Evolutionary conservation across 805 yeast genomes (phyloP).

Genomic region (Kregervanrija pseudodelftensis): DNA sequence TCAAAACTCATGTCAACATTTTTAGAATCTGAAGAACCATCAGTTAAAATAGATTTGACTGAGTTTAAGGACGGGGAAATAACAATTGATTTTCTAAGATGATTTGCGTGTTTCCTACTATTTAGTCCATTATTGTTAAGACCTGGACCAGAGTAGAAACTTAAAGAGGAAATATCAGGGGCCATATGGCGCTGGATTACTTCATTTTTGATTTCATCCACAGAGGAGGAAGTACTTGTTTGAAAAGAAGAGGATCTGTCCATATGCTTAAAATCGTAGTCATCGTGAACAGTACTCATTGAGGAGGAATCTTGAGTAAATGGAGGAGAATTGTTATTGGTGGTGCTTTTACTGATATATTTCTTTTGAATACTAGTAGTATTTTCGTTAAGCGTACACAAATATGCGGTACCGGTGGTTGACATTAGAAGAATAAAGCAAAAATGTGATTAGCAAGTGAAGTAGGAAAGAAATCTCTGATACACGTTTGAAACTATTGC

Average conservation of each 20-base stretch:
- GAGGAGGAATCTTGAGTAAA: conserved; percentile 19
- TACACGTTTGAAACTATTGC: no score
- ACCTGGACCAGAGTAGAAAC: conserved; percentile 26
- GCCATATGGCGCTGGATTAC: conserved; percentile 1
- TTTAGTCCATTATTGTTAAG: conserved; percentile 16
- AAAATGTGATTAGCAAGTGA: no score
- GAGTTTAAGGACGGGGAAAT: conserved; percentile 28
- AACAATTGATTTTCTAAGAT: conserved; percentile 25
- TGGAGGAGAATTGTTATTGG: not conserved
- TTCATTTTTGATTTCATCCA: conserved; percentile 1
- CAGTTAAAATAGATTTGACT: conserved; percentile 9
- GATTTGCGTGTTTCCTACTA: conserved; percentile 22
- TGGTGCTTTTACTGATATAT: not conserved
- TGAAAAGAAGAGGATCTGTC: conserved; percentile 32
- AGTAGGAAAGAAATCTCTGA: no score
- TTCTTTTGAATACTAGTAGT: not conserved
- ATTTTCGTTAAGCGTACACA: no score
- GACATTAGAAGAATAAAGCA: no score
- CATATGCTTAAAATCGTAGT: conserved; percentile 25
- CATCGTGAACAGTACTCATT: conserved; percentile 28
- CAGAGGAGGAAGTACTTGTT: conserved; percentile 28
- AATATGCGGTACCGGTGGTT: no score
- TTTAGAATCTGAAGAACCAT: not conserved
- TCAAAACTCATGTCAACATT: conserved; percentile 1
- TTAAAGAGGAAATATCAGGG: conserved; percentile 13